Conservation (phyloP, 768 basidiomycete genomes). For the Hydnomerulius pinastri region DNA sequence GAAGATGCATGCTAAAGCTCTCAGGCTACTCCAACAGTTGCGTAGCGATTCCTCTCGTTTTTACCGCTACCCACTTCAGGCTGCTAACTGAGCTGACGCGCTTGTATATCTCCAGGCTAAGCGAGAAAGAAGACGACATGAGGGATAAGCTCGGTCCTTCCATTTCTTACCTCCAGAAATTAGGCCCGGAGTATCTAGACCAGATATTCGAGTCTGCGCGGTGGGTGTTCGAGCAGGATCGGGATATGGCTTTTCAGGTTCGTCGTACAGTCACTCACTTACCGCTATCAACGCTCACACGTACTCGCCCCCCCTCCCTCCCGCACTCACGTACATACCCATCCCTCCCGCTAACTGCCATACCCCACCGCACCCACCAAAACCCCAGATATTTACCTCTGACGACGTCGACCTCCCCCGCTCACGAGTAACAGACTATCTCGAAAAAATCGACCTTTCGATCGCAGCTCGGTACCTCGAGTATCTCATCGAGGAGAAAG, state of each 20-base stretch:
- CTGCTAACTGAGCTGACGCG: no score
- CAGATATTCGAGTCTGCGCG: slow-evolving; percentile 80
- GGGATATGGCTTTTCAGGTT: slow-evolving; percentile 77
- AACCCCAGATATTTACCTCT: slow-evolving; percentile 83
- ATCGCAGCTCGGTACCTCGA: slow-evolving; percentile 83
- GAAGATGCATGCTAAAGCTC: slow-evolving; percentile 91
- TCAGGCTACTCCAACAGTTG: slow-evolving; percentile 85
- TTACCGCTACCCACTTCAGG: no score
- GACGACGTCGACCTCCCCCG: slow-evolving; percentile 92
- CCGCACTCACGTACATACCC: no score
- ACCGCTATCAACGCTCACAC: not conserved
- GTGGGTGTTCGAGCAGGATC: slow-evolving; percentile 83
- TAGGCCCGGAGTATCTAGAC: slow-evolving; percentile 79
- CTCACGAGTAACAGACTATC: slow-evolving; percentile 70
- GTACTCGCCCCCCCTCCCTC: no score
- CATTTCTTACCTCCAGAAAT: slow-evolving; percentile 86
- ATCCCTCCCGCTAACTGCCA: no score
- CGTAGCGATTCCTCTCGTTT: slow-evolving; percentile 36
- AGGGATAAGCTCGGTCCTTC: slow-evolving; percentile 83
- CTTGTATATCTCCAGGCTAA: no score
- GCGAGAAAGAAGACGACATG: slow-evolving; percentile 73
- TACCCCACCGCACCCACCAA: no score
- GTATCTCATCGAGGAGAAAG: slow-evolving; percentile 74
- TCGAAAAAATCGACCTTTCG: slow-evolving; percentile 69
- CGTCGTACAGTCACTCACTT: not conserved